A percentile compares a stretch with the other conserved stretches of the same genome.
phyloP scores from a whole-genome alignment of 2,329 filamentous ascomycete genomes.

The Macrophomina phaseolina region DNA sequence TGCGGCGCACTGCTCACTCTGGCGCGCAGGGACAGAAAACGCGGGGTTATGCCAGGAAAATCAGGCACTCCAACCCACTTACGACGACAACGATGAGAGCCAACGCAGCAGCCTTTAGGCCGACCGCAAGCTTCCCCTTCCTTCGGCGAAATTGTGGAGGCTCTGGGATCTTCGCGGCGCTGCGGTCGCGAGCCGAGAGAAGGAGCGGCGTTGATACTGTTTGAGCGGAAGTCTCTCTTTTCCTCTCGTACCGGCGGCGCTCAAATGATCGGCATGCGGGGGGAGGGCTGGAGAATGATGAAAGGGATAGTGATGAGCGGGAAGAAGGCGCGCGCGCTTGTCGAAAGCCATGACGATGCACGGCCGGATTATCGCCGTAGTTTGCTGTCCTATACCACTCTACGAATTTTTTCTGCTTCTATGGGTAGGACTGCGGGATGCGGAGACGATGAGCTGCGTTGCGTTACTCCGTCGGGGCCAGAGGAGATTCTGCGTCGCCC shows the following conservation, averaged over 20 bases:
- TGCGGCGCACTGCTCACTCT: background rate
- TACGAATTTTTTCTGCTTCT: background rate
- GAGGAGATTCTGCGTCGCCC: background rate
- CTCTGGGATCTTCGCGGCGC: background rate
- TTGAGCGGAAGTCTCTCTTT: background rate
- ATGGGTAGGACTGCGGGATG: background rate
- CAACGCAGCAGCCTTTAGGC: no score
- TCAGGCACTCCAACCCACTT: background rate
- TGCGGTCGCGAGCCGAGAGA: background rate
- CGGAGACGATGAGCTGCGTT: background rate
- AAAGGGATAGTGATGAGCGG: background rate
- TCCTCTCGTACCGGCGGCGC: background rate
- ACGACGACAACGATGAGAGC: background rate
- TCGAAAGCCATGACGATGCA: background rate
- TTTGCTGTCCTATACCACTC: background rate
- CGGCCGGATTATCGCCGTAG: background rate
- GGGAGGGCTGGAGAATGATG: background rate
- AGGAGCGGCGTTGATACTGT: background rate
- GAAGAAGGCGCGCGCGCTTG: background rate
- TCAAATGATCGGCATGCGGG: slow-evolving; percentile 2
- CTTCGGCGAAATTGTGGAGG: slow-evolving; percentile 13
- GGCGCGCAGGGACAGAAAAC: no score
- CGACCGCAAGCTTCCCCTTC: background rate
- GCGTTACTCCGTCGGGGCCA: background rate
- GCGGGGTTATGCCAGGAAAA: background rate